Conservation (phyloP, 352 stramenopile species). For the Elongisporangium senticosum region DNA sequence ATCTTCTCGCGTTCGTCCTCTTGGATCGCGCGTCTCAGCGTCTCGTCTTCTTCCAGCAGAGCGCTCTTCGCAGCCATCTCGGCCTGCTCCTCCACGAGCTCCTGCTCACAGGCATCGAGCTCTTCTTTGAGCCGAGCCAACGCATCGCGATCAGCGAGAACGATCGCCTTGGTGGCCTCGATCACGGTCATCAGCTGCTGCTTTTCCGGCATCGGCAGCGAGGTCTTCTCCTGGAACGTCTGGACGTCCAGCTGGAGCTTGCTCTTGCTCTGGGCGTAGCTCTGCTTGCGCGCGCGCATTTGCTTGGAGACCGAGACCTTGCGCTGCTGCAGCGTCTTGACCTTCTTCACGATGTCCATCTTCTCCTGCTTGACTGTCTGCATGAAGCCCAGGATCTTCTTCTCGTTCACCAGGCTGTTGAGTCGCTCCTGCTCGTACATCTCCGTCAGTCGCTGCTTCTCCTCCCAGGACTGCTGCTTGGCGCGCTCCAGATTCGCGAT, state of each 20-base stretch:
- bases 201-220: conserved; percentile 35
- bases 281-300: conserved; percentile 67
- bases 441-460: conserved; percentile 80
- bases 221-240: conserved; percentile 57
- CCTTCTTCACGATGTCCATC: conserved; percentile 86
- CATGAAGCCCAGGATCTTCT: conserved; percentile 85
- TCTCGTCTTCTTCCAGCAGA: conserved; percentile 75
- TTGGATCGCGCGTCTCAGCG: conserved; percentile 67
- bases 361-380: conserved; percentile 90
- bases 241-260: conserved; percentile 73
- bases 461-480: conserved; percentile 89
- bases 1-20: conserved; percentile 82
- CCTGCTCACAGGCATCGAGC: conserved; percentile 52
- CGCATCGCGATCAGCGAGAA: conserved; percentile 60
- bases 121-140: conserved; percentile 53
- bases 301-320: conserved; percentile 74
- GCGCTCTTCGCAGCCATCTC: conserved; percentile 66
- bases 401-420: conserved; percentile 79
- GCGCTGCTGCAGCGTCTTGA: conserved; percentile 79
- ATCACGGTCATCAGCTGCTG: conserved; percentile 58
- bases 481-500: conserved; percentile 82
- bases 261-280: conserved; percentile 65
- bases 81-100: conserved; percentile 66
- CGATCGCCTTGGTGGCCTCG: conserved; percentile 44
- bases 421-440: conserved; percentile 85